Percentiles rank a stretch among this genome's conserved stretches.
Conservation (phyloP, 2,329 filamentous ascomycete species). For the Beauveria bassiana region DNA sequence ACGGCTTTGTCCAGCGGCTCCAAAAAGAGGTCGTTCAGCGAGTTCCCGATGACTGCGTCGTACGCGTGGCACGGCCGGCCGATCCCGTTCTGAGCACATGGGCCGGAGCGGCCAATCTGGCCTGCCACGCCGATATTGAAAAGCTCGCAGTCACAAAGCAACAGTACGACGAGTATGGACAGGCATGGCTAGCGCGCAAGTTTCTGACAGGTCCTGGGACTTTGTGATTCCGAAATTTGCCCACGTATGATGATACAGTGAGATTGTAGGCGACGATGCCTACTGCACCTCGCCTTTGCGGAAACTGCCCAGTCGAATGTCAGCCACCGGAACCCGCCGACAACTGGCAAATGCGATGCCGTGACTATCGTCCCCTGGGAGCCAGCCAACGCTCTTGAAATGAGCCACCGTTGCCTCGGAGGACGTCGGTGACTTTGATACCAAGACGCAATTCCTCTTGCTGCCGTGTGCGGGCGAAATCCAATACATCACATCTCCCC, state of each 20-base stretch:
- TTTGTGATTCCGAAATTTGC: not conserved
- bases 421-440: too few relatives aligned
- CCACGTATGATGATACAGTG: not conserved
- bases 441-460: too few relatives aligned
- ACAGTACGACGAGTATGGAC: slow-evolving; percentile 85
- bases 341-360: too few relatives aligned
- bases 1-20: slow-evolving; percentile 74
- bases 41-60: slow-evolving; percentile 68
- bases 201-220: slow-evolving; percentile 42
- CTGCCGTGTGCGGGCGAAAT: too few relatives aligned
- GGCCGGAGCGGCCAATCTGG: slow-evolving; percentile 74
- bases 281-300: too few relatives aligned
- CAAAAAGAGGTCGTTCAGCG: slow-evolving; percentile 65
- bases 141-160: slow-evolving; percentile 70
- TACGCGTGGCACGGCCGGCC: slow-evolving; percentile 61
- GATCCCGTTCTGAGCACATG: slow-evolving; percentile 78
- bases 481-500: too few relatives aligned
- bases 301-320: too few relatives aligned
- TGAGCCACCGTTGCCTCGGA: too few relatives aligned
- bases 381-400: too few relatives aligned
- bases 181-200: slow-evolving; percentile 63
- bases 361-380: too few relatives aligned
- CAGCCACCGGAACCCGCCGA: too few relatives aligned
- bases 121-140: slow-evolving; percentile 59
- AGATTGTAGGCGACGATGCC: too few relatives aligned